These are phyloP conservation scores for Umbelopsis vinacea DNA, from an alignment of 192 early-diverging fungal genomes.

Conservation along the genomic window DNA sequence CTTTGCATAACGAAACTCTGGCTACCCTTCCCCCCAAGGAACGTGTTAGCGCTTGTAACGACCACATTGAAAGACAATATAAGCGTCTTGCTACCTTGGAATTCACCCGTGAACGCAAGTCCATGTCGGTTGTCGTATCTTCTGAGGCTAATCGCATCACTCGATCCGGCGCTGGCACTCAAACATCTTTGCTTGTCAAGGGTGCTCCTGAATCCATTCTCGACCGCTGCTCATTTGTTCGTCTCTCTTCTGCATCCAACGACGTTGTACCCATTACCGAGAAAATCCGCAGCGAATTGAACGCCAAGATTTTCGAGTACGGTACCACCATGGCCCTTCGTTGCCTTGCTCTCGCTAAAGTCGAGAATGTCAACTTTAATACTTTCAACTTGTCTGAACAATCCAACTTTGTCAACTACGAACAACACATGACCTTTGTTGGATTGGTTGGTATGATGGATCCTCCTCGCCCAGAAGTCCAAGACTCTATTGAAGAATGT, in stretches of 20 bases:
- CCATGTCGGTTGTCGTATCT: slow-evolving; percentile 91
- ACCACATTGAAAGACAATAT: slow-evolving; percentile 67
- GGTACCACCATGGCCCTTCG: slow-evolving; percentile 81
- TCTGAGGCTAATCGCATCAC: slow-evolving; percentile 32
- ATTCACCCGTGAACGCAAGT: slow-evolving; percentile 97
- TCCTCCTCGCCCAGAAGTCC: slow-evolving; percentile 94
- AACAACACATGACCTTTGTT: slow-evolving; percentile 90
- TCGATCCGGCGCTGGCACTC: slow-evolving; percentile 33
- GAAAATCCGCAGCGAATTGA: slow-evolving; percentile 60
- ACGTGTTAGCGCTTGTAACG: slow-evolving; percentile 72
- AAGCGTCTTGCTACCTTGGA: slow-evolving; percentile 79
- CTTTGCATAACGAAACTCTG: slow-evolving; percentile 65
- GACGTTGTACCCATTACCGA: slow-evolving; percentile 68
- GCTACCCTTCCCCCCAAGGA: slow-evolving; percentile 50
- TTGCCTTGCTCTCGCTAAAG: slow-evolving; percentile 88
- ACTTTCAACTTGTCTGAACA: slow-evolving; percentile 61
- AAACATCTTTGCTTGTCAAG: slow-evolving; percentile 80
- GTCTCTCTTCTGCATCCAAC: slow-evolving; percentile 47
- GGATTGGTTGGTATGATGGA: slow-evolving; percentile 97
- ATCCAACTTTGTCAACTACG: slow-evolving; percentile 70
- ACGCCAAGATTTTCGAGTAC: slow-evolving; percentile 72
- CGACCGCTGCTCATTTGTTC: slow-evolving; percentile 78
- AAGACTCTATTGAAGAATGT: slow-evolving; percentile 83
- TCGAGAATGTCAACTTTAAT: slow-evolving; percentile 66
- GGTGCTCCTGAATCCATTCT: slow-evolving; percentile 94